Conservation (phyloP, 2,329 filamentous ascomycete genomes). For the Aureobasidium lini region DNA sequence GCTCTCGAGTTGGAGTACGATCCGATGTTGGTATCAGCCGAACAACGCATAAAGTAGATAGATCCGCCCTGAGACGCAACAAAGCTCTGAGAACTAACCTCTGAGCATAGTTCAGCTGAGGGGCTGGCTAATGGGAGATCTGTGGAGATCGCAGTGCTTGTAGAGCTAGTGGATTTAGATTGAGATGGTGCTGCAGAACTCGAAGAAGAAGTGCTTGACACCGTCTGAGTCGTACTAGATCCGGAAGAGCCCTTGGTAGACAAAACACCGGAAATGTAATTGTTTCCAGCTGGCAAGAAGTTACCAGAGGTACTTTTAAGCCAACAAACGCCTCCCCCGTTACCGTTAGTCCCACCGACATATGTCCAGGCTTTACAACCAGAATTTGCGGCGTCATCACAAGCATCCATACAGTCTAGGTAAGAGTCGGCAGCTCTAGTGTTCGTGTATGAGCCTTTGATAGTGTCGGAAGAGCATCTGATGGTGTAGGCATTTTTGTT, state of each 20-base stretch:
- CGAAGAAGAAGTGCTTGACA: background rate
- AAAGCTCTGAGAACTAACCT: conserved; percentile 9
- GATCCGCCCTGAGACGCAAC: conserved; percentile 6
- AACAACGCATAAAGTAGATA: conserved; percentile 14
- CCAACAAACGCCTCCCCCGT: conserved; percentile 10
- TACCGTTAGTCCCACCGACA: conserved; percentile 10
- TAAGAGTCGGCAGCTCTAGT: conserved; percentile 6
- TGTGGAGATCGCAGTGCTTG: background rate
- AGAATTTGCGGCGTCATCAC: conserved; percentile 1
- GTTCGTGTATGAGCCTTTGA: conserved; percentile 1
- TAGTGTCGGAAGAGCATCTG: conserved; percentile 10
- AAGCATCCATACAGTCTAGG: conserved; percentile 10
- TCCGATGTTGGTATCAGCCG: conserved; percentile 14
- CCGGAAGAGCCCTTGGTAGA: background rate
- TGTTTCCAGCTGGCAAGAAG: background rate
- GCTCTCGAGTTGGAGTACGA: conserved; percentile 15
- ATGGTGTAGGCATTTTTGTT: conserved; percentile 9
- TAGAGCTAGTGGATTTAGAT: conserved; percentile 11
- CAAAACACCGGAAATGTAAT: conserved; percentile 11
- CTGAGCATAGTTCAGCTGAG: conserved; percentile 11
- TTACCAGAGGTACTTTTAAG: background rate
- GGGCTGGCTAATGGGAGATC: conserved; percentile 13
- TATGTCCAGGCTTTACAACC: conserved; percentile 14
- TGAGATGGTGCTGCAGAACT: conserved; percentile 10
- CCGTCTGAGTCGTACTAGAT: background rate